Evolutionary conservation across 2,329 filamentous ascomycete species (phyloP).

Genomic region (Apiospora koreana): DNA sequence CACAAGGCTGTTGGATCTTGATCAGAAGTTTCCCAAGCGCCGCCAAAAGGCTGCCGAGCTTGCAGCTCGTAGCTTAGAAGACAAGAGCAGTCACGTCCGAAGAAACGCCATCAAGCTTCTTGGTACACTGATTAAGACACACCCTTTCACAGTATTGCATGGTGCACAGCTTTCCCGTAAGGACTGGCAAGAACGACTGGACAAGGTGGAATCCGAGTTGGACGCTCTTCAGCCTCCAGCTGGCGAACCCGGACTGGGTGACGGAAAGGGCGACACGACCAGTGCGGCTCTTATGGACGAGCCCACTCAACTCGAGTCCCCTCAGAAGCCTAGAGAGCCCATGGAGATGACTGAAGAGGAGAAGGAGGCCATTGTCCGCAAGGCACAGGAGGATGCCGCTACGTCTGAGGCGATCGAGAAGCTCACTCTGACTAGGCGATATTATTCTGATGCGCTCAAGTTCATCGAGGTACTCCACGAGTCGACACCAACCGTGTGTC

Average conservation of each 20-base stretch:
- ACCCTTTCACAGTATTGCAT: conserved; percentile 91
- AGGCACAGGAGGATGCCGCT: conserved; percentile 82
- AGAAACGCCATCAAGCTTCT: conserved; percentile 94
- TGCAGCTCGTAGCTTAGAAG: conserved; percentile 85
- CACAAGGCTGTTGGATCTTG: conserved; percentile 87
- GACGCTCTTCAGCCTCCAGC: conserved; percentile 78
- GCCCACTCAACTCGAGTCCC: conserved; percentile 76
- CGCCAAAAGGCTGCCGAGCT: conserved; percentile 85
- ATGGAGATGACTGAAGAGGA: conserved; percentile 76
- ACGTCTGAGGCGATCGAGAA: conserved; percentile 87
- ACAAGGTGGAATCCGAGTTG: conserved; percentile 81
- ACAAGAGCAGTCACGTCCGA: conserved; percentile 97
- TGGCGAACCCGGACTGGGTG: conserved; percentile 67
- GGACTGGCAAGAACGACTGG: conserved; percentile 82
- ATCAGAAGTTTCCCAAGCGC: conserved; percentile 92
- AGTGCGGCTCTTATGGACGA: conserved; percentile 85
- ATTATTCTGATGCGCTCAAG: conserved; percentile 88
- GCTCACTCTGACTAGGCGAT: conserved; percentile 82
- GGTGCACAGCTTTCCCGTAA: conserved; percentile 81
- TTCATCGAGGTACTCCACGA: conserved; percentile 92
- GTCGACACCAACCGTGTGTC: conserved; percentile 77
- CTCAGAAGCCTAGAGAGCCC: conserved; percentile 57
- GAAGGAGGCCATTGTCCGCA: conserved; percentile 70
- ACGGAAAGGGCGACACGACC: conserved; percentile 64
- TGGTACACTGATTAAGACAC: conserved; percentile 84